phyloP scores from a whole-genome alignment of 495 filamentous ascomycete species.

The Hypoxylon subgilvum region DNA sequence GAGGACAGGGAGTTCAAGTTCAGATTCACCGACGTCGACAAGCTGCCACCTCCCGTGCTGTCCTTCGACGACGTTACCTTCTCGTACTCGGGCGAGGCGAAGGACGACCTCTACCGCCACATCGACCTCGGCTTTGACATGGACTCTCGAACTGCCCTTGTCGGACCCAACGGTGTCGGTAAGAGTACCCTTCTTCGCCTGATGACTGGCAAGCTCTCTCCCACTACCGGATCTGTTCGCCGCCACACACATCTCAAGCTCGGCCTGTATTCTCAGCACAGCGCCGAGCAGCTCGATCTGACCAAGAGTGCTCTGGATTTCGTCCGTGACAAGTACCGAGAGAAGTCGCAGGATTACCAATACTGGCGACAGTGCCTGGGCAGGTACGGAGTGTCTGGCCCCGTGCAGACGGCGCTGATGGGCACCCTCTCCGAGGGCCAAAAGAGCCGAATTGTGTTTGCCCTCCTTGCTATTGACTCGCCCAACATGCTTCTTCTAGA shows the following conservation, averaged over 20 bases:
- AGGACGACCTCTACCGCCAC: constrained; percentile 93
- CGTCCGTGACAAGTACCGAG: constrained; percentile 89
- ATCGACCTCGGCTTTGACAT: constrained; percentile 99
- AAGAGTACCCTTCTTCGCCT: constrained; percentile 98
- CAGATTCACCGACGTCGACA: constrained; percentile 98
- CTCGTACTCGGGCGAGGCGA: constrained; percentile 88
- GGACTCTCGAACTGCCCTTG: constrained; percentile 95
- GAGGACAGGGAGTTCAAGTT: constrained; percentile 93
- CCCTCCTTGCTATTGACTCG: constrained; percentile 89
- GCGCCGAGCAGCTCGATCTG: constrained; percentile 94
- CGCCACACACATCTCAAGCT: constrained; percentile 98
- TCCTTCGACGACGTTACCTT: constrained; percentile 97
- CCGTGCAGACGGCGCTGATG: constrained; percentile 95
- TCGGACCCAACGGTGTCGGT: constrained; percentile 98
- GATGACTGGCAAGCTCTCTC: constrained; percentile 94
- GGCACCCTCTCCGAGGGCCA: constrained; percentile 97
- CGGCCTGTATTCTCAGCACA: constrained; percentile 97
- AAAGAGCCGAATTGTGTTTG: constrained; percentile 97
- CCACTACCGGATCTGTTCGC: constrained; percentile 78
- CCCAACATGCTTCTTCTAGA: constrained; percentile 98
- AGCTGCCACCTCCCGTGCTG: constrained; percentile 93
- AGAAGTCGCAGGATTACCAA: constrained; percentile 95
- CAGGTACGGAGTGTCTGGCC: constrained; percentile 87
- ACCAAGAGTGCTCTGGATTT: constrained; percentile 98
- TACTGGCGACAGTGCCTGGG: constrained; percentile 99